Evolutionary conservation across 2,329 filamentous ascomycete genomes (phyloP).

Genomic region (Penicillium palitans): DNA sequence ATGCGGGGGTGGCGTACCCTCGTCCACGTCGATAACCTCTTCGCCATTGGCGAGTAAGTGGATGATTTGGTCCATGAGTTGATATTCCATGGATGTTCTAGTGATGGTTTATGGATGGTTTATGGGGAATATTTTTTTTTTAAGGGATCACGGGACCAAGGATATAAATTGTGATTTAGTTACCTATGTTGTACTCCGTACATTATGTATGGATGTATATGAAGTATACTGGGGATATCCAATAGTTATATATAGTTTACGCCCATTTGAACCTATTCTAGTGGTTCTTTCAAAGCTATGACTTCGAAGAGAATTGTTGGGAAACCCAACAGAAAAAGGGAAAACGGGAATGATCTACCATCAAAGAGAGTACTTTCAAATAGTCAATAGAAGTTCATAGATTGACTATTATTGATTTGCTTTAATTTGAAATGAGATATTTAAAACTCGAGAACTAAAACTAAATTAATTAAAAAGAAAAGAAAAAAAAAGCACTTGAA

Average conservation of each 20-base stretch:
- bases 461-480: background rate
- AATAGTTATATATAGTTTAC: background rate
- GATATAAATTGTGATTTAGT: background rate
- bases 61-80: slow-evolving; percentile 23
- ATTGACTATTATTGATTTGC: background rate
- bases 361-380: background rate
- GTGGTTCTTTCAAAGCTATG: background rate
- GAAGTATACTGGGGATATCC: background rate
- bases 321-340: slow-evolving; percentile 32
- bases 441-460: background rate
- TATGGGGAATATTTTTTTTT: background rate
- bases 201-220: no score
- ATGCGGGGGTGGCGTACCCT: slow-evolving; percentile 50
- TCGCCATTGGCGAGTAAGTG: slow-evolving; percentile 45
- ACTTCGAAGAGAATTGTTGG: slow-evolving; percentile 20
- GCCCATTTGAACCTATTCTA: background rate
- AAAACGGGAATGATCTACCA: slow-evolving; percentile 22
- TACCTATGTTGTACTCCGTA: no score
- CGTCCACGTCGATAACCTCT: slow-evolving; percentile 58
- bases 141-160: slow-evolving; percentile 19
- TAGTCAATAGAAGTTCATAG: background rate
- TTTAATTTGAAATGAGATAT: background rate
- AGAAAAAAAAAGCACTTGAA: background rate
- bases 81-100: background rate
- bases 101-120: background rate